Evolutionary conservation across 208 protist genomes (phyloP).

Genomic region (Acanthamoeba royreba): DNA sequence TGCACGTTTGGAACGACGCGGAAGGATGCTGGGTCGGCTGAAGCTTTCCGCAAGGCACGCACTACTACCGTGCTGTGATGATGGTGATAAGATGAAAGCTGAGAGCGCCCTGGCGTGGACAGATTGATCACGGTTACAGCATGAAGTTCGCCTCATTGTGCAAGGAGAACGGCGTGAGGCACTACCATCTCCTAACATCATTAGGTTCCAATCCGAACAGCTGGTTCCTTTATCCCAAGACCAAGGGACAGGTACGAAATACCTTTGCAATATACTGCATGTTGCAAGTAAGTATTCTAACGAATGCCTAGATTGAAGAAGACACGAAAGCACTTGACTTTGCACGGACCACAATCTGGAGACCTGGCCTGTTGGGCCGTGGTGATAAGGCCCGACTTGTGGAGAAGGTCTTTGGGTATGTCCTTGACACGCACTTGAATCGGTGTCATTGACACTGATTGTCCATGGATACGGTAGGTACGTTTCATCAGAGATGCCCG

Average conservation of each 20-base stretch:
- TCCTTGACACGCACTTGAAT: not conserved
- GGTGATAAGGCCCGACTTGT: not conserved
- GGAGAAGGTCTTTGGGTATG: slow-evolving; percentile 16
- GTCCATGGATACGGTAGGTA: not conserved
- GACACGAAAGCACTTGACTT: slow-evolving; percentile 45
- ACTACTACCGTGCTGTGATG: no score
- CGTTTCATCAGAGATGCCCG: not conserved
- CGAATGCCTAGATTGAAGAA: slow-evolving; percentile 32
- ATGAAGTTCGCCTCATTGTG: not conserved
- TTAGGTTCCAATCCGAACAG: slow-evolving; percentile 48
- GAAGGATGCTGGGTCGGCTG: slow-evolving; percentile 41
- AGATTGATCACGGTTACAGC: slow-evolving; percentile 30
- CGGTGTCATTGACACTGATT: not conserved
- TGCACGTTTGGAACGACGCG: slow-evolving; percentile 54
- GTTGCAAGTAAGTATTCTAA: not conserved
- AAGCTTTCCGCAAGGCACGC: not conserved
- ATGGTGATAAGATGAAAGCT: not conserved
- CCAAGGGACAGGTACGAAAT: slow-evolving; percentile 52
- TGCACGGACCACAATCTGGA: slow-evolving; percentile 16
- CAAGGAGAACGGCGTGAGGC: slow-evolving; percentile 38
- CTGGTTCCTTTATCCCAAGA: slow-evolving; percentile 63
- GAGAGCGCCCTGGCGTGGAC: not conserved
- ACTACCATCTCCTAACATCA: slow-evolving; percentile 48
- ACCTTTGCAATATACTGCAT: not conserved
- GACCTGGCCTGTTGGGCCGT: slow-evolving; percentile 51